Conservation (phyloP, 2,329 filamentous ascomycete species). For the Aspergillus transmontanensis region DNA sequence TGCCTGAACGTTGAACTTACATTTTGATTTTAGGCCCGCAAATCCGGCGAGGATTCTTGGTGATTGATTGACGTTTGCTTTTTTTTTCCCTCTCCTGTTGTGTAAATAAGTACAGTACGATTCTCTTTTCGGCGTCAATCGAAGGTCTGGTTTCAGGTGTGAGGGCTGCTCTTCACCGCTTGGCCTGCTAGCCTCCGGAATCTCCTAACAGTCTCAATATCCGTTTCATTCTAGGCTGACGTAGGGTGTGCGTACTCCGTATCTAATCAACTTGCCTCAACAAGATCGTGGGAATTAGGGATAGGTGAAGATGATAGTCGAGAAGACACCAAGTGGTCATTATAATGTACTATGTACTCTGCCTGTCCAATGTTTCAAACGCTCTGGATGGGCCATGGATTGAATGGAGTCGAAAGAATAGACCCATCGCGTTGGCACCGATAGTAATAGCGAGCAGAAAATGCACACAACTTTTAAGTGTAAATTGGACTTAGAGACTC, state of each 20-base stretch:
- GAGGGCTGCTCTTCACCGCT: not conserved
- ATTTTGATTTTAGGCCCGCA: constrained; percentile 36
- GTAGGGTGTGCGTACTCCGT: not conserved
- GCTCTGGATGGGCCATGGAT: not conserved
- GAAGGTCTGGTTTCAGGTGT: constrained; percentile 19
- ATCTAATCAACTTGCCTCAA: not conserved
- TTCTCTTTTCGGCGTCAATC: constrained; percentile 36
- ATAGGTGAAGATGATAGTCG: not conserved
- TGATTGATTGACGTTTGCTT: constrained; percentile 28
- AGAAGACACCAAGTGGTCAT: not conserved
- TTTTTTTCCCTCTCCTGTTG: constrained; percentile 20
- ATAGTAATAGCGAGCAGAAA: not conserved
- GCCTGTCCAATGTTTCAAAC: not conserved
- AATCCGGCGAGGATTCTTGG: constrained; percentile 41
- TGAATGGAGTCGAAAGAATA: not conserved
- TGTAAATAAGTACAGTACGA: constrained; percentile 46
- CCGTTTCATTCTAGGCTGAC: not conserved
- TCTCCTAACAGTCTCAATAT: not conserved
- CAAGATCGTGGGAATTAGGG: not conserved
- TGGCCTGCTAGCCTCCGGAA: not conserved
- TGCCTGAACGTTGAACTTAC: not conserved
- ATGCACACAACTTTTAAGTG: not conserved
- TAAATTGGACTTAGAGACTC: not conserved
- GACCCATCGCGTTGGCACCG: not conserved
- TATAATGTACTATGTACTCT: not conserved